Base-by-base conservation (phyloP, 768 basidiomycete species). In the Daedalea quercina region DNA sequence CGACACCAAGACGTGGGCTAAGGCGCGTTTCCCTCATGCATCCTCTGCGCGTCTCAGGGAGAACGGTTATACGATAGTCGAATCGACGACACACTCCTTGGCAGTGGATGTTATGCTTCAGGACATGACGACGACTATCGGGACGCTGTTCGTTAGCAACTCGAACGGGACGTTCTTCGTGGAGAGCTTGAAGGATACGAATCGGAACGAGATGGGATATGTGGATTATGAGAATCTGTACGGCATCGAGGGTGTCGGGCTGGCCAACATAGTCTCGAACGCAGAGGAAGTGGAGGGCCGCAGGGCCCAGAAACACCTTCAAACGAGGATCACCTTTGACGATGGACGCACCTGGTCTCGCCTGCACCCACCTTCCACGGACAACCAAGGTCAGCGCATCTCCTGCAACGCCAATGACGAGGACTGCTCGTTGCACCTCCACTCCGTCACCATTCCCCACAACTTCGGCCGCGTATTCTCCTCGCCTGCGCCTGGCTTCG, bases 101-200 rank as follows among this genome's bases (percentile, higher is more conserved):
- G 91, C 87, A 3, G 90, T 99, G 35, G 96, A 99, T 64, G 94
- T 98, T 44, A 81, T 95, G 47, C 76, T 90, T 9, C 81, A 84
- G 52, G 80, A 85, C 57, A 67, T 72, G 46, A 71, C 71, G 51
- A 67, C 73, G 9, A 52, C 42, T n/a, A 80, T 94, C 41, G 96
- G 96, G 1, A 97, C 95, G 1, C 72, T 99, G 13, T 99, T 97
- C 73, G 87, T 95, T 51, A 90, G 87, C 70, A 96, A 97, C 68
- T 91, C 89, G 34, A 94, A 97, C 60, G 96, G 96, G 3, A 96
- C 94, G 13, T 94, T 82, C 69, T 99, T 98, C 66, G 87, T 93
- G 9, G 80, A 94, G 69, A 87, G 88, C 60, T 75, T 99, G 54
- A 81, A 85, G 69, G 85, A 95, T 63, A 98, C 96, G 3, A 98